Conservation (phyloP, 169 alveolate genomes). For the Cyclospora cayetanensis region DNA sequence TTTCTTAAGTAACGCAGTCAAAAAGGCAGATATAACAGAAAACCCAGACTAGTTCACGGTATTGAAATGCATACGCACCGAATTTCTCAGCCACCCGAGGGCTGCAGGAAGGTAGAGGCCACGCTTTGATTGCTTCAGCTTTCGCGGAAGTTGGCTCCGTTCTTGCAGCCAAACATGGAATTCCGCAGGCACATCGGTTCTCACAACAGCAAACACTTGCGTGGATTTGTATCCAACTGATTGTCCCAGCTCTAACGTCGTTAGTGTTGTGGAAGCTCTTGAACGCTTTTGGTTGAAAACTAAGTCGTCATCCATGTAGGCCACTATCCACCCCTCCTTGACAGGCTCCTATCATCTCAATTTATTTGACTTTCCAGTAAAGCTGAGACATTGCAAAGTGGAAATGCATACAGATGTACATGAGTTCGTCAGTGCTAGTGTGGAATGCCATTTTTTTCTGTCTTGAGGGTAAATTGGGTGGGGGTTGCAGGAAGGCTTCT, state of each 20-base stretch:
- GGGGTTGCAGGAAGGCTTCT: background rate
- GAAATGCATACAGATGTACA: background rate
- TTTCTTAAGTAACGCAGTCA: background rate
- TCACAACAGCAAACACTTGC: background rate
- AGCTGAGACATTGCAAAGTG: background rate
- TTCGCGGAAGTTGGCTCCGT: background rate
- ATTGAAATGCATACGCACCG: background rate
- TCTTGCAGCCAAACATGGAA: background rate
- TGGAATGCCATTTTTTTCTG: background rate
- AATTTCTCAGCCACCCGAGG: background rate
- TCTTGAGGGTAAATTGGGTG: background rate
- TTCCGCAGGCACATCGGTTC: background rate
- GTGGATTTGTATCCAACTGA: background rate
- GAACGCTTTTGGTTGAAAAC: background rate
- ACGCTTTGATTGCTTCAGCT: background rate
- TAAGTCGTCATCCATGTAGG: background rate
- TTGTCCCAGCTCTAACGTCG: background rate
- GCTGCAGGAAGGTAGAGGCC: background rate
- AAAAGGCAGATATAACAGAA: background rate
- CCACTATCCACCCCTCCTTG: background rate
- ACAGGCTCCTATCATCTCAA: background rate
- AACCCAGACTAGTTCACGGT: background rate
- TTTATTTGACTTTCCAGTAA: background rate
- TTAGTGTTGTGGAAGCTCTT: background rate
- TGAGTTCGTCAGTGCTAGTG: background rate